A percentile compares a stretch with the other conserved stretches of the same genome.
Conservation (phyloP, 2,329 filamentous ascomycete genomes). For the Pseudogymnoascus verrucosus region DNA sequence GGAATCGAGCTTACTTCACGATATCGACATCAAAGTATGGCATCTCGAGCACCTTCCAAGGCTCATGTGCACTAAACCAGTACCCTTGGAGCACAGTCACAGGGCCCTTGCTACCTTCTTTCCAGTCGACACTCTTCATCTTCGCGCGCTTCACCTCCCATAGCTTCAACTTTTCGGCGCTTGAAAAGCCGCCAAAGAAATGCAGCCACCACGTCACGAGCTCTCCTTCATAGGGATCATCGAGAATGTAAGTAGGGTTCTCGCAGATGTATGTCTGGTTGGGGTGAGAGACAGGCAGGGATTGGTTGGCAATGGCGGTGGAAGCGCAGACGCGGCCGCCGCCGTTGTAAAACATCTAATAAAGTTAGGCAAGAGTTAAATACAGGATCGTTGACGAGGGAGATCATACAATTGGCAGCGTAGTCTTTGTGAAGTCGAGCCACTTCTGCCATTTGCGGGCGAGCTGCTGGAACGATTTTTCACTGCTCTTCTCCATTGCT, state of each 20-base stretch:
- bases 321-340: conserved; percentile 35
- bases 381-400: not conserved
- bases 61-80: conserved; percentile 29
- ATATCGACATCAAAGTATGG: conserved; percentile 36
- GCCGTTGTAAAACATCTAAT: conserved; percentile 31
- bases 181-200: conserved; percentile 30
- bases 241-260: conserved; percentile 24
- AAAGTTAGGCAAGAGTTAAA: not conserved
- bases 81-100: conserved; percentile 35
- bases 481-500: conserved; percentile 27
- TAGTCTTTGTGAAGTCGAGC: conserved; percentile 34
- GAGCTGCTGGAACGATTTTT: conserved; percentile 23
- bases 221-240: conserved; percentile 38
- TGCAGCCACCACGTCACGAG: conserved; percentile 35
- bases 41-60: conserved; percentile 36
- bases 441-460: conserved; percentile 32
- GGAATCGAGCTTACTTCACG: conserved; percentile 24
- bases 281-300: conserved; percentile 23
- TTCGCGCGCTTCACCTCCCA: conserved; percentile 34
- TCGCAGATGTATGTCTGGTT: conserved; percentile 32
- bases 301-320: conserved; percentile 30
- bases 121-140: conserved; percentile 31
- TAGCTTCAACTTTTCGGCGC: conserved; percentile 28
- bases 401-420: conserved; percentile 24
- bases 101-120: conserved; percentile 30